Percentiles rank a stretch among this genome's conserved stretches.
Evolutionary conservation across 208 protist species (phyloP).

Genomic region (Acanthamoeba polyphaga): DNA sequence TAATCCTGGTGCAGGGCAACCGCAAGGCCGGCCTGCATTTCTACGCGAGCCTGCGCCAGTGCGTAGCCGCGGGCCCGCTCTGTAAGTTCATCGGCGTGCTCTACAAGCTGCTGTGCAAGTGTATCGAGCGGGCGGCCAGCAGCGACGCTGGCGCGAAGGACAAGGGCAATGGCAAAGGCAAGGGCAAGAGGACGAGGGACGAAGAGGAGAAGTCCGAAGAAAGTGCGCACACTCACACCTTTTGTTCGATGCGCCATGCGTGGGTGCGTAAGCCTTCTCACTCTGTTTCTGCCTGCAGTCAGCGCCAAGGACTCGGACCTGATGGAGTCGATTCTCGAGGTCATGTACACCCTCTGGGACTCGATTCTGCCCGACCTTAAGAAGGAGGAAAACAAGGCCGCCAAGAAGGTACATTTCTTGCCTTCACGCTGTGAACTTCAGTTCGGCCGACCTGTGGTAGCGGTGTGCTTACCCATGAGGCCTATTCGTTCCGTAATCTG

Average conservation of each 20-base stretch:
- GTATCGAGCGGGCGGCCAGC: background rate
- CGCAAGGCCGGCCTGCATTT: background rate
- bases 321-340: constrained; percentile 13
- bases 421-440: background rate
- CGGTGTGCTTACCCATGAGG: too few relatives aligned
- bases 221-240: background rate
- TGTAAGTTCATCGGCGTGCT: constrained; percentile 42
- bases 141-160: background rate
- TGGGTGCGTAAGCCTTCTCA: background rate
- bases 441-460: background rate
- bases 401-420: background rate
- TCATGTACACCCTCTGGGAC: constrained; percentile 17
- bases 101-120: constrained; percentile 39
- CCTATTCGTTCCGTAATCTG: too few relatives aligned
- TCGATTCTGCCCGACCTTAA: background rate
- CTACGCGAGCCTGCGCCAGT: constrained; percentile 12
- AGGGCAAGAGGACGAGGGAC: background rate
- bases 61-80: constrained; percentile 5
- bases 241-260: background rate
- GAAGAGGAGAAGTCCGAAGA: constrained; percentile 18
- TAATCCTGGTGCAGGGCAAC: constrained; percentile 19
- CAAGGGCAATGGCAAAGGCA: too few relatives aligned
- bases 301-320: constrained; percentile 8
- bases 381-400: constrained; percentile 40
- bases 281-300: background rate